These are phyloP conservation scores for Sporothrix protearum DNA, from an alignment of 2,329 filamentous ascomycete genomes.

Conservation along the genomic window DNA sequence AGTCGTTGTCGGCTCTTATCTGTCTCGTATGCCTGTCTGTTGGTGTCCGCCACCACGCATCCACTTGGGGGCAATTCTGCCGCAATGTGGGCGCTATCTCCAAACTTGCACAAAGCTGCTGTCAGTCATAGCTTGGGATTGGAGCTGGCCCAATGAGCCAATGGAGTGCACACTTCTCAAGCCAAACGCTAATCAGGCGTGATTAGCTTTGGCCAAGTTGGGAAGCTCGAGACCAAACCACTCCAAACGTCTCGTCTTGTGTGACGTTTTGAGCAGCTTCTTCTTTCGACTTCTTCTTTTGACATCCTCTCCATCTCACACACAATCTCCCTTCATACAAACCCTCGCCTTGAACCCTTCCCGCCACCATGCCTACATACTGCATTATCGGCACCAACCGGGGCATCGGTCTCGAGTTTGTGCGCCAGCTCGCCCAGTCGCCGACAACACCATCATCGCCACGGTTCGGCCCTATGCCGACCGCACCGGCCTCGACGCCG, in stretches of 20 bases:
- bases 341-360: neutral
- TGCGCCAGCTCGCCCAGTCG: conserved; percentile 33
- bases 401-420: conserved; percentile 35
- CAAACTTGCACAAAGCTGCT: neutral
- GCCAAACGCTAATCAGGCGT: neutral
- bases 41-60: neutral
- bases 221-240: neutral
- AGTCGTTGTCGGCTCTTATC: neutral
- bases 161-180: neutral
- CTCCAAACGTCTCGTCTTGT: neutral
- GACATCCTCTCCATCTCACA: neutral
- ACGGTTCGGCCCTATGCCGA: conserved; percentile 31
- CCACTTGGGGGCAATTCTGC: neutral
- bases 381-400: conserved; percentile 37
- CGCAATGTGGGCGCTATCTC: neutral
- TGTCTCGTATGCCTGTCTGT: neutral
- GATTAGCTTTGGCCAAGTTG: neutral
- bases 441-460: conserved; percentile 34
- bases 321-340: too few relatives aligned
- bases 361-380: conserved; percentile 33
- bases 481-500: conserved; percentile 31
- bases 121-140: neutral
- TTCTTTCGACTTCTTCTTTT: neutral
- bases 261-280: neutral
- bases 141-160: neutral